A percentile compares a stretch with the other conserved stretches of the same genome.
Evolutionary conservation across 768 basidiomycete species (phyloP).

Genomic region (Serendipita indica): DNA sequence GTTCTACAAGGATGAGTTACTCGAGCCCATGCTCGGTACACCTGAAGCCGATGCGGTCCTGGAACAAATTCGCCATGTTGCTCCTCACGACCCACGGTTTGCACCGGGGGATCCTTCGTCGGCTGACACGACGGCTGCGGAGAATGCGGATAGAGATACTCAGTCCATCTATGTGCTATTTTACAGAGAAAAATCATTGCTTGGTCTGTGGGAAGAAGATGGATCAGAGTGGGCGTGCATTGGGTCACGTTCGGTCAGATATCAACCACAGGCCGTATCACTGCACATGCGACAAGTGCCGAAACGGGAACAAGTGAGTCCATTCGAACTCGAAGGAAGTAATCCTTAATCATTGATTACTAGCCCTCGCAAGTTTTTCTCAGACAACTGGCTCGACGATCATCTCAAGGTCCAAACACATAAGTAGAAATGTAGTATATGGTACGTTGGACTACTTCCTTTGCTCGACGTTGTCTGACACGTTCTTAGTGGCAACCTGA

Average conservation of each 20-base stretch:
- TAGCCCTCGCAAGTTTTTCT: conserved; percentile 9
- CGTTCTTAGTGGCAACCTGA: neutral
- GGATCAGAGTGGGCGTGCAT: neutral
- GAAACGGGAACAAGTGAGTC: neutral
- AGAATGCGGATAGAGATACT: neutral
- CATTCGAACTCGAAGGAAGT: neutral
- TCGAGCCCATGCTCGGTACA: conserved; percentile 6
- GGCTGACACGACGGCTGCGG: neutral
- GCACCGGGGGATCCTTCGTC: neutral
- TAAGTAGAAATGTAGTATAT: neutral
- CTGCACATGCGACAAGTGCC: conserved; percentile 1
- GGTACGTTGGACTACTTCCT: neutral
- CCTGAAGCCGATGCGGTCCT: neutral
- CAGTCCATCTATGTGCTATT: conserved; percentile 7
- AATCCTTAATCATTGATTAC: neutral
- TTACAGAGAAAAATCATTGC: neutral
- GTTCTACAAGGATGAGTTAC: neutral
- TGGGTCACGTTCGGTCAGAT: conserved; percentile 4
- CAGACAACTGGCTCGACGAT: conserved; percentile 4
- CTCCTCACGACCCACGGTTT: neutral
- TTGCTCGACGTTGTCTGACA: too few species aligned
- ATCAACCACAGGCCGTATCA: neutral
- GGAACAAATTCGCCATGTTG: neutral
- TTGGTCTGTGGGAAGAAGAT: conserved; percentile 4
- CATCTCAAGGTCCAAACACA: neutral